Evolutionary conservation across 1,139 yeast species (phyloP).

Genomic region (Yamadazyma jaroonii): DNA sequence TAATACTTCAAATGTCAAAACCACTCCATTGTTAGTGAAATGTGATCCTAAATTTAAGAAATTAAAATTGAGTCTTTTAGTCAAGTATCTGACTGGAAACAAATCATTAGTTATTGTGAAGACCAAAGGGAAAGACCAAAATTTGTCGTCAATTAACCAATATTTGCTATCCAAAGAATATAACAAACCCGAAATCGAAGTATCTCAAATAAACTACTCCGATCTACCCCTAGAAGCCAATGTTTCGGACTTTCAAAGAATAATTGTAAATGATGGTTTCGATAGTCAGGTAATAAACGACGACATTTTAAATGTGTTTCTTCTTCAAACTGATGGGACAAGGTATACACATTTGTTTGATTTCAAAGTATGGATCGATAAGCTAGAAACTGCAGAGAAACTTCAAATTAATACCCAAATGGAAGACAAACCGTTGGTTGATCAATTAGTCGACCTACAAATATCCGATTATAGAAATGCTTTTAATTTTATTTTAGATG

Average conservation of each 20-base stretch:
- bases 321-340: constrained; percentile 27
- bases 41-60: constrained; percentile 21
- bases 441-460: constrained; percentile 3
- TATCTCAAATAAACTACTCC: constrained; percentile 27
- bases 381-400: constrained; percentile 2
- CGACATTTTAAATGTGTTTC: constrained; percentile 23
- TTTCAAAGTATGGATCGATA: constrained; percentile 31
- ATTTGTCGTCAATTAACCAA: constrained; percentile 11
- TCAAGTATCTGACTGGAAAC: constrained; percentile 13
- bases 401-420: background rate
- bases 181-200: constrained; percentile 14
- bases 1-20: constrained; percentile 14
- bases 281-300: constrained; percentile 17
- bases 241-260: constrained; percentile 19
- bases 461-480: constrained; percentile 25
- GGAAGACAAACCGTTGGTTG: background rate
- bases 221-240: constrained; percentile 26
- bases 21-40: constrained; percentile 27
- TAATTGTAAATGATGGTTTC: constrained; percentile 32
- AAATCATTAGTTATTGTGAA: constrained; percentile 31
- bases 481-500: constrained; percentile 47
- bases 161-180: constrained; percentile 4
- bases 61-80: constrained; percentile 27
- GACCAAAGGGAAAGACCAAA: constrained; percentile 12
- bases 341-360: constrained; percentile 23